Percentiles rank a stretch among this genome's conserved stretches.
Evolutionary conservation across 352 stramenopile species (phyloP).

Genomic region (Peronosclerospora sorghi): DNA sequence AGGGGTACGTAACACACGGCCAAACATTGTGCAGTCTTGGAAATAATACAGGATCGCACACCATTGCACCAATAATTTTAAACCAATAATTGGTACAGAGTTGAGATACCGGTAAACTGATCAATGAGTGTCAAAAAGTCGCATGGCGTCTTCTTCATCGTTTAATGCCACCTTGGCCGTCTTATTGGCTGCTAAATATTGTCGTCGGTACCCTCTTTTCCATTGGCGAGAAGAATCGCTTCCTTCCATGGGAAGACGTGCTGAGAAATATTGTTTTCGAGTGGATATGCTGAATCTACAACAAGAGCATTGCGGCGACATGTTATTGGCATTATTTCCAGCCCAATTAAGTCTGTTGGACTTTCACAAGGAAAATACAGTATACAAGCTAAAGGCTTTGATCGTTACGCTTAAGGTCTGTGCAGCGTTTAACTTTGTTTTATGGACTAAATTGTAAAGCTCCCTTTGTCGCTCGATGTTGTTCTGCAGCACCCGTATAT

Average conservation of each 20-base stretch:
- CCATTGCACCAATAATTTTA: too few species aligned
- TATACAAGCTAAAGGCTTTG: slow-evolving; percentile 67
- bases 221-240: slow-evolving; percentile 59
- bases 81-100: too few species aligned
- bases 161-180: slow-evolving; percentile 57
- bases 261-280: slow-evolving; percentile 58
- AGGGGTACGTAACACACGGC: slow-evolving; percentile 34
- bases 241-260: slow-evolving; percentile 38
- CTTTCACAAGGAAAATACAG: slow-evolving; percentile 38
- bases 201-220: slow-evolving; percentile 55
- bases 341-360: slow-evolving; percentile 44
- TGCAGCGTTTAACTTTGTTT: neutral
- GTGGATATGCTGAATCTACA: slow-evolving; percentile 62
- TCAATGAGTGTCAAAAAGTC: neutral
- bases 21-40: slow-evolving; percentile 37
- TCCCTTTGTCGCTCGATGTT: neutral
- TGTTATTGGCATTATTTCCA: slow-evolving; percentile 54
- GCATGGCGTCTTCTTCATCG: slow-evolving; percentile 21
- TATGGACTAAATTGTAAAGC: neutral
- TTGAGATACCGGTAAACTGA: too few species aligned
- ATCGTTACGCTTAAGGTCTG: slow-evolving; percentile 62
- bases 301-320: slow-evolving; percentile 35
- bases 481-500: slow-evolving; percentile 51
- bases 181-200: slow-evolving; percentile 67
- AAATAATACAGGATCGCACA: slow-evolving; percentile 10